These are phyloP conservation scores for Pugionium dolabratum DNA, from an alignment of 345 rosid species.

Conservation along the genomic window DNA sequence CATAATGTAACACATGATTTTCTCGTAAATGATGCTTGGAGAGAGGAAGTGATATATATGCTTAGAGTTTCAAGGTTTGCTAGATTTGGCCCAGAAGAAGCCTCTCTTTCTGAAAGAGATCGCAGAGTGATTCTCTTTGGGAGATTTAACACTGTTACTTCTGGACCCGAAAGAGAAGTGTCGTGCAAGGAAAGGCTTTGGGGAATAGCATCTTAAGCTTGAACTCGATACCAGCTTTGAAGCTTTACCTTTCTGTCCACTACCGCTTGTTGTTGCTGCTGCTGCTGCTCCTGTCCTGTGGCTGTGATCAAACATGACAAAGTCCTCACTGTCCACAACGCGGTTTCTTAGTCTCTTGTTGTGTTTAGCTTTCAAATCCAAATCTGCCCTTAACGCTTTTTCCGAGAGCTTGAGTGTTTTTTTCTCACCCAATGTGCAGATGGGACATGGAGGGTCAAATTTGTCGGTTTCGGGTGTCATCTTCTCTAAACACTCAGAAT, in stretches of 20 bases:
- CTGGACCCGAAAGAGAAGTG: conserved; percentile 82
- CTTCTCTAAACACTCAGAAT: conserved; percentile 90
- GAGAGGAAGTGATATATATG: conserved; percentile 1
- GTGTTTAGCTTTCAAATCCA: conserved; percentile 61
- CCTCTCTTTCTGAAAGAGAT: conserved; percentile 57
- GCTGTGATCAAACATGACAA: conserved; percentile 42
- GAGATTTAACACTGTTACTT: conserved; percentile 48
- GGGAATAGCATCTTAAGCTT: conserved; percentile 59
- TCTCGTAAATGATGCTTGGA: conserved; percentile 1
- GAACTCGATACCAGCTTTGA: conserved; percentile 57
- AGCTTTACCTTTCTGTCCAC: conserved; percentile 50
- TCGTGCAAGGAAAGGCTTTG: conserved; percentile 66
- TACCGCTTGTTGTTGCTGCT: conserved; percentile 31
- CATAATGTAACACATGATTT: not conserved
- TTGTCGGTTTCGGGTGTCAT: conserved; percentile 74
- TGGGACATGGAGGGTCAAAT: conserved; percentile 83
- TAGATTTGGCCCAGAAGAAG: conserved; percentile 83
- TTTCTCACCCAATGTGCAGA: conserved; percentile 84
- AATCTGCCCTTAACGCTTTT: conserved; percentile 70
- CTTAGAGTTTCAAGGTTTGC: conserved; percentile 55
- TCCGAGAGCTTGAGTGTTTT: conserved; percentile 68
- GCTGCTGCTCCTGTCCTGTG: conserved; percentile 7
- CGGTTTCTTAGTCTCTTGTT: conserved; percentile 63
- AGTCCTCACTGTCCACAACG: conserved; percentile 59
- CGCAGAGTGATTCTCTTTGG: conserved; percentile 50